phyloP scores from a whole-genome alignment of 2,329 filamentous ascomycete species.

The Aspergillus pseudoterreus region DNA sequence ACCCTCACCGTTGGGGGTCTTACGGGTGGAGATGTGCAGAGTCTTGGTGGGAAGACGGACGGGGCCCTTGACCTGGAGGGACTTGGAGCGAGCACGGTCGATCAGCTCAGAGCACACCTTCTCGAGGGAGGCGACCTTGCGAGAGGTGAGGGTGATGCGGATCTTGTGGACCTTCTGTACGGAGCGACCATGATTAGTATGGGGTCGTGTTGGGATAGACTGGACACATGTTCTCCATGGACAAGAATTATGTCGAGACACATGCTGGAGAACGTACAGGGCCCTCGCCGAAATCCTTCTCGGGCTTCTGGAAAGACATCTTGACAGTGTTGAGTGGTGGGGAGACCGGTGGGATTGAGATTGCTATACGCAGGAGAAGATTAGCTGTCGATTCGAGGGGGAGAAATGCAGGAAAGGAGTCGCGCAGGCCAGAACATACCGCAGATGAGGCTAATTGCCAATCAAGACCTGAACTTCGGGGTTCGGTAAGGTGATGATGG shows the following conservation, averaged over 20 bases:
- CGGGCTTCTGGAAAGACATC: slow-evolving; percentile 93
- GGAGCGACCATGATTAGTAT: slow-evolving; percentile 3
- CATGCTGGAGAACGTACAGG: slow-evolving; percentile 56
- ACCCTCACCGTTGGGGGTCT: slow-evolving; percentile 99
- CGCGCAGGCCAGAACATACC: slow-evolving; percentile 14
- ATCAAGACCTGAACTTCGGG: slow-evolving; percentile 77
- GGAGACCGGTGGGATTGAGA: slow-evolving; percentile 21
- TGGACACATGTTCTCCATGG: too few relatives aligned
- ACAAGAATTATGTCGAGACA: not conserved
- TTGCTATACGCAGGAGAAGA: slow-evolving; percentile 8
- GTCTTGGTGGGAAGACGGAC: slow-evolving; percentile 97
- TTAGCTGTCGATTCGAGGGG: slow-evolving; percentile 6
- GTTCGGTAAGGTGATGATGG: slow-evolving; percentile 78
- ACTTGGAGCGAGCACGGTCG: slow-evolving; percentile 97
- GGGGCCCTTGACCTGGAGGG: slow-evolving; percentile 96
- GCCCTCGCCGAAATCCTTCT: slow-evolving; percentile 89
- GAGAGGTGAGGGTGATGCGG: slow-evolving; percentile 93
- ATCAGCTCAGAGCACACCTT: slow-evolving; percentile 98
- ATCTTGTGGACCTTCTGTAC: slow-evolving; percentile 89
- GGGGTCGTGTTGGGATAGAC: not conserved
- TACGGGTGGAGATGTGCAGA: slow-evolving; percentile 94
- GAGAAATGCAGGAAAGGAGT: not conserved
- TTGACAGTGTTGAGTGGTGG: slow-evolving; percentile 43
- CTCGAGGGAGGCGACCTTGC: slow-evolving; percentile 94
- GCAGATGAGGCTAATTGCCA: slow-evolving; percentile 43